Conservation (phyloP, 805 yeast species). For the Sugiyamaella boreocaroliniensis region DNA sequence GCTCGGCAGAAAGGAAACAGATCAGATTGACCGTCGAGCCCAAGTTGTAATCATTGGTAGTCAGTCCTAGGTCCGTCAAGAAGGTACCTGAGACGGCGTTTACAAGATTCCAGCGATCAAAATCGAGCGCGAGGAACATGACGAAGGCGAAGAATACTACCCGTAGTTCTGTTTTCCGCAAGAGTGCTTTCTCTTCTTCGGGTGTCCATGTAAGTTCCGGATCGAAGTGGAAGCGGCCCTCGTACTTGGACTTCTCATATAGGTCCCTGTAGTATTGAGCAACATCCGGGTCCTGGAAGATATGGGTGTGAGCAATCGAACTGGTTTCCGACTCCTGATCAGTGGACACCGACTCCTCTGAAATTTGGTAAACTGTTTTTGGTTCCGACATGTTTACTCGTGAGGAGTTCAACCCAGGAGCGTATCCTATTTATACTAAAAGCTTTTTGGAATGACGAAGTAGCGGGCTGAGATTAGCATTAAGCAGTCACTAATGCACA, state of each 20-base stretch:
- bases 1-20: constrained; percentile 49
- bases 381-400: not conserved
- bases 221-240: constrained; percentile 48
- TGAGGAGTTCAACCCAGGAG: too few relatives aligned
- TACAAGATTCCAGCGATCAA: constrained; percentile 48
- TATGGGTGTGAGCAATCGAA: not conserved
- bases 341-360: not conserved
- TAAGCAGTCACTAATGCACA: too few relatives aligned
- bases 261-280: constrained; percentile 38
- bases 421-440: too few relatives aligned
- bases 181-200: constrained; percentile 40
- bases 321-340: not conserved
- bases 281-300: constrained; percentile 38
- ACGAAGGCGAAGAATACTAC: constrained; percentile 49
- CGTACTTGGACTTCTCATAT: constrained; percentile 44
- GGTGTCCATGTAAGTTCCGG: constrained; percentile 46
- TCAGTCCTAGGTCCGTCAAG: constrained; percentile 42
- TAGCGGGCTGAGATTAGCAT: too few relatives aligned
- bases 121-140: constrained; percentile 49
- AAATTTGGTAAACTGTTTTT: not conserved
- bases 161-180: constrained; percentile 46
- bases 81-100: constrained; percentile 53
- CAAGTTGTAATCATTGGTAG: constrained; percentile 48
- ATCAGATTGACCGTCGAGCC: constrained; percentile 51
- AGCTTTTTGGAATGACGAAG: too few relatives aligned